A percentile compares a stretch with the other conserved stretches of the same genome.
Conservation (phyloP, 805 yeast genomes). For the Scheffersomyces amazonensis region DNA sequence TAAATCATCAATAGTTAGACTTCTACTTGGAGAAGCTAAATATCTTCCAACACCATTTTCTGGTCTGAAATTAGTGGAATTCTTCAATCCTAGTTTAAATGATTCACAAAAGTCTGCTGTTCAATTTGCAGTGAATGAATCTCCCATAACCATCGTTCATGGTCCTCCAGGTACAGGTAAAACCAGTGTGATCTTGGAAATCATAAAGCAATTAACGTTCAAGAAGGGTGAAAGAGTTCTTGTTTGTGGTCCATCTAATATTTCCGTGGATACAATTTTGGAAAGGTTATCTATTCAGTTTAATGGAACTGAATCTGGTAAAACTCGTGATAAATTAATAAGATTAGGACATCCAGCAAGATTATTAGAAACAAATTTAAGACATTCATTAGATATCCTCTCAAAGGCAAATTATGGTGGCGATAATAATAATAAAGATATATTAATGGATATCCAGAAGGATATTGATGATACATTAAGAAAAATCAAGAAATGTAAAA, state of each 20-base stretch:
- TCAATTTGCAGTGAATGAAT: constrained; percentile 51
- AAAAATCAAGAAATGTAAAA: constrained; percentile 57
- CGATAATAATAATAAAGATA: constrained; percentile 26
- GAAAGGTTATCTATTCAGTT: constrained; percentile 58
- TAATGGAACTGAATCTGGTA: constrained; percentile 6
- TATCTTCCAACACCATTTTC: constrained; percentile 22
- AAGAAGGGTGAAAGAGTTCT: constrained; percentile 51
- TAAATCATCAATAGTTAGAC: constrained; percentile 34
- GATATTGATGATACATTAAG: constrained; percentile 67
- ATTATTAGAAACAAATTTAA: constrained; percentile 54
- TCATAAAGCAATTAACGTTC: constrained; percentile 66
- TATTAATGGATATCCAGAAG: constrained; percentile 62
- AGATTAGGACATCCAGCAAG: constrained; percentile 96
- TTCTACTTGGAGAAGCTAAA: constrained; percentile 43
- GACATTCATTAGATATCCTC: constrained; percentile 75
- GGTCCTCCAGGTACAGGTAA: constrained; percentile 86
- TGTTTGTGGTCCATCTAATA: constrained; percentile 93
- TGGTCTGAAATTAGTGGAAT: constrained; percentile 14
- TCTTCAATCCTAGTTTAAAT: constrained; percentile 50
- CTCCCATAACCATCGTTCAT: constrained; percentile 63
- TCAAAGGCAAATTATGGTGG: constrained; percentile 58
- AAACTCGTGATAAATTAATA: constrained; percentile 45
- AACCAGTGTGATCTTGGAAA: constrained; percentile 80
- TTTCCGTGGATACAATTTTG: constrained; percentile 85
- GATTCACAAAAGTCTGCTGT: constrained; percentile 75